Evolutionary conservation across 2,329 filamentous ascomycete species (phyloP).

Genomic region (Alternaria ventricosa): DNA sequence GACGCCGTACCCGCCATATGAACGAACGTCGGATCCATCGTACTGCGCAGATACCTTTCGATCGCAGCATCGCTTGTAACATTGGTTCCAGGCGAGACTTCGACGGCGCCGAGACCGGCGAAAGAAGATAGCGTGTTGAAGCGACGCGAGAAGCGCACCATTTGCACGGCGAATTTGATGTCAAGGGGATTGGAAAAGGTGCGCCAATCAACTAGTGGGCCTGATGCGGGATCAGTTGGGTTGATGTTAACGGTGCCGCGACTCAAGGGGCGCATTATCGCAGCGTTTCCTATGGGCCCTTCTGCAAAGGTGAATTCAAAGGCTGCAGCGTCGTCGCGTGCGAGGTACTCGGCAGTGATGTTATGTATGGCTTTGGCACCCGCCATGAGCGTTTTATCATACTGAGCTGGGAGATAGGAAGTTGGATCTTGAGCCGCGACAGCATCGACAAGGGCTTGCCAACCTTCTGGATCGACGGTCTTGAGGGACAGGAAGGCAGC

Average conservation of each 20-base stretch:
- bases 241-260: slow-evolving; percentile 43
- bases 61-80: slow-evolving; percentile 10
- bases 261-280: slow-evolving; percentile 3
- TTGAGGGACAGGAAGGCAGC: slow-evolving; percentile 62
- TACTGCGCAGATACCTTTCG: background rate
- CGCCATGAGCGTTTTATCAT: slow-evolving; percentile 3
- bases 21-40: slow-evolving; percentile 8
- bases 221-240: slow-evolving; percentile 29
- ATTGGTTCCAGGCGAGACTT: slow-evolving; percentile 23
- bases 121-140: slow-evolving; percentile 20
- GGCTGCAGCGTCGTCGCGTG: slow-evolving; percentile 24
- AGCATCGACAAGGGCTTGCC: slow-evolving; percentile 9
- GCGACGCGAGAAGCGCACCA: slow-evolving; percentile 33
- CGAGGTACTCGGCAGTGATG: slow-evolving; percentile 22
- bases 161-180: slow-evolving; percentile 31
- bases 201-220: slow-evolving; percentile 21
- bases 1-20: slow-evolving; percentile 27
- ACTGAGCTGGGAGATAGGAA: slow-evolving; percentile 16
- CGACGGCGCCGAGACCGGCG: slow-evolving; percentile 15
- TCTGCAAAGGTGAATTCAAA: slow-evolving; percentile 30
- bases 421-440: slow-evolving; percentile 13
- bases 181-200: slow-evolving; percentile 41
- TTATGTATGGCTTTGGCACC: slow-evolving; percentile 27
- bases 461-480: slow-evolving; percentile 50
- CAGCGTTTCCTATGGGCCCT: slow-evolving; percentile 9